Evolutionary conservation across 257 asterid genomes (phyloP), one percentile per base, ranked within the genome.

Genomic region (Schizonepeta tenuifolia): DNA sequence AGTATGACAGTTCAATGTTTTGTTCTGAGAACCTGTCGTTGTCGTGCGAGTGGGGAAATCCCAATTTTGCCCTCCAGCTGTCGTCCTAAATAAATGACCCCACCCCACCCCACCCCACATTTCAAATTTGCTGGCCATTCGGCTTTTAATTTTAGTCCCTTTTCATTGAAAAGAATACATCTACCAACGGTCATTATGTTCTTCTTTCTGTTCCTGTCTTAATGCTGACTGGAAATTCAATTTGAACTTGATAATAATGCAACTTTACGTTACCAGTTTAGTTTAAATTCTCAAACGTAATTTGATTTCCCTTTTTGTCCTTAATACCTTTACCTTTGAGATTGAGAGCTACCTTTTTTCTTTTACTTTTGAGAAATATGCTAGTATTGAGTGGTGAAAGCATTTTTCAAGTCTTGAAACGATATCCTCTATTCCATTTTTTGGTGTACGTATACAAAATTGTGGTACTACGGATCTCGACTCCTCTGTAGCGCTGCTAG

Each of bases 61-160:
- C 79, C 82, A 31, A 49, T 33, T 9, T 14, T 69, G 67, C 76
- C 78, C 81, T 67, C 74, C 72, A 67, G 71, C 71, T 68, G 62
- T 56, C 51, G 61, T 61, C 55, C 77, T 36, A 55, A 63, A 63
- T 49, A 69, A 2, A 72, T 5, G 55, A 31, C 36, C 36, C 43
- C 59, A 69, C 74, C 62, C 74, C 26, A 31, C 36, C 36, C 43
- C 59, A n/a, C n/a, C n/a, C n/a, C n/a, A n/a, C n/a, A 24, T 67
- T 80, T 71, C 76, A 67, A 68, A 71, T 36, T 72, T 67, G 17
- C 3, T 58, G 5, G 0, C 44, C 47, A 35, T 68, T 65, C 55
- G 41, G 47, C 47, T 49, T 69, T 69, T 24, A 66, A 1, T 7
- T 38, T 11, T 24, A 11, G 17, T 5, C 33, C 28, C 17, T 57